Base-by-base conservation (phyloP, 106 monocot genomes). In the Acanthochlamys bracteata region DNA sequence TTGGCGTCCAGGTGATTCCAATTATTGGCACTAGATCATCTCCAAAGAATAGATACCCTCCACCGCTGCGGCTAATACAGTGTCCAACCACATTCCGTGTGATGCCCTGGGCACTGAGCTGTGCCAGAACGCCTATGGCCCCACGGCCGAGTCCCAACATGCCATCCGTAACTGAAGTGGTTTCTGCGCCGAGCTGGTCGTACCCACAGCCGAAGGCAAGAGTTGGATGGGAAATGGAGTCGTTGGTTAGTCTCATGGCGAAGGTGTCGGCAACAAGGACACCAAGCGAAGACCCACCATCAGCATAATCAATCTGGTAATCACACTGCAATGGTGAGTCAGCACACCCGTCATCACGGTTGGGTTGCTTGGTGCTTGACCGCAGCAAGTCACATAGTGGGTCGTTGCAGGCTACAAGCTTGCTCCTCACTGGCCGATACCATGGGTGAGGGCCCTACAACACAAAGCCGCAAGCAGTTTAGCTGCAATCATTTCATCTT, bases 121-220 rank as follows among this genome's bases (percentile, higher is more conserved):
- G 95, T 7, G 82, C 73, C 25, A 83, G 16, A 20, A 90, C 46
- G 80, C 95, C 76, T 20, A 70, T 61, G 24, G 72, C 64, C 4
- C 90, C 90, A 13, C 42, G 58, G 2, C 87, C 95, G 0, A 96
- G 80, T 10, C 95, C 90, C 10, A 96, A 75, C 53, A 96, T 71
- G 1, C 95, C 95, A 53, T 96, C 95, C 0, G 82, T 83, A 0
- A 67, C 45, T 10, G 82, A 14, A 11, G 55, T 61, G 12, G 57
- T 25, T 23, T 39, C 75, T 22, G 42, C 4, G 0, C 78, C 75
- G 39, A 82, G 79, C 72, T 95, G 95, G 59, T 90, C 82, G 46
- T 90, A 90, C 3, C 90, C 90, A 17, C 95, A 89, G 81, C 85
- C 89, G 25, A 96, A 96, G 20, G 78, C 73, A 59, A 96, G 80